A percentile compares a stretch with the other conserved stretches of the same genome.
Conservation (phyloP, 164 flowering plant genomes). For the Sedum album region DNA sequence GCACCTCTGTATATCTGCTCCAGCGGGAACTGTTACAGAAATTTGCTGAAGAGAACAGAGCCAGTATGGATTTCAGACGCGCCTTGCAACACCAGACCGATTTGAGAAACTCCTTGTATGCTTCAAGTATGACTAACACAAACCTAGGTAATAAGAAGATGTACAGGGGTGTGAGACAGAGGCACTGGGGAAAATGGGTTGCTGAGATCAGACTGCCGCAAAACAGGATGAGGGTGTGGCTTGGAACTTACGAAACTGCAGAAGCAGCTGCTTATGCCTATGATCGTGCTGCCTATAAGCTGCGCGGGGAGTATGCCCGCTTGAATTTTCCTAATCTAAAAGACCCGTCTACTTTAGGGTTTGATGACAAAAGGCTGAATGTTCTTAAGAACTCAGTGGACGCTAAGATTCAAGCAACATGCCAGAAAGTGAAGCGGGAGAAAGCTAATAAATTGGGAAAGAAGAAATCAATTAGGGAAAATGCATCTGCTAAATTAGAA, state of each 20-base stretch:
- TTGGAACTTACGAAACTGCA: conserved; percentile 80
- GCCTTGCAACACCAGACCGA: not conserved
- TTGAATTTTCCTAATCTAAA: conserved; percentile 67
- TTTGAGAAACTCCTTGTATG: conserved; percentile 6
- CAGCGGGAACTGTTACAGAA: conserved; percentile 66
- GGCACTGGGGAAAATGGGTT: conserved; percentile 57
- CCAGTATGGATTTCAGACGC: conserved; percentile 1
- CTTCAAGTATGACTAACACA: conserved; percentile 11
- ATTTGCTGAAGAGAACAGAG: conserved; percentile 27
- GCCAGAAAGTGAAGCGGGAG: conserved; percentile 15
- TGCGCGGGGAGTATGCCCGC: conserved; percentile 79
- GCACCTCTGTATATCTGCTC: conserved; percentile 65
- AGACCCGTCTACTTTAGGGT: conserved; percentile 42
- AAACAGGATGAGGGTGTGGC: conserved; percentile 82
- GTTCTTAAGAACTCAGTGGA: conserved; percentile 54
- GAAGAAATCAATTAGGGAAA: not conserved
- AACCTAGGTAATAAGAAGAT: conserved; percentile 43
- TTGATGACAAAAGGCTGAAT: conserved; percentile 32
- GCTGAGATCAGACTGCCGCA: conserved; percentile 67
- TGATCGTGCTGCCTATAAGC: conserved; percentile 84
- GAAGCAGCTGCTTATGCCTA: conserved; percentile 94
- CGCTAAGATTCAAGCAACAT: conserved; percentile 73
- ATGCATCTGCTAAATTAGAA: not conserved
- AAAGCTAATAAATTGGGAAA: conserved; percentile 26
- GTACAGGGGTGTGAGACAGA: conserved; percentile 94